A percentile compares a stretch with the other conserved stretches of the same genome.
phyloP scores from a whole-genome alignment of 2,329 filamentous ascomycete species.

The Penicillium sp. region DNA sequence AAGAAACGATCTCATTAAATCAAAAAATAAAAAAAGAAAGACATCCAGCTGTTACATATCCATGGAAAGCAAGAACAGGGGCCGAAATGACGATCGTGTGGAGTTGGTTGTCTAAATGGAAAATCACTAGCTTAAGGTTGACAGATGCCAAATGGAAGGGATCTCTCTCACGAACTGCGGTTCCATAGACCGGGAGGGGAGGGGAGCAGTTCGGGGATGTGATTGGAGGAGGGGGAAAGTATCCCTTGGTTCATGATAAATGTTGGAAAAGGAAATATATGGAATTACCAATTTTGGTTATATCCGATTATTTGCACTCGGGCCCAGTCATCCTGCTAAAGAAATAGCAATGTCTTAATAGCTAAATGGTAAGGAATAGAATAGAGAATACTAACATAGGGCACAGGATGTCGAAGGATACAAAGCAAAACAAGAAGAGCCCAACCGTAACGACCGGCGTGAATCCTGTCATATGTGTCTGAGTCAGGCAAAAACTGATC shows the following conservation, averaged over 20 bases:
- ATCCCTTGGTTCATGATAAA: neutral
- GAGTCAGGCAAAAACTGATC: conserved; percentile 24
- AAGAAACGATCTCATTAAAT: conserved; percentile 7
- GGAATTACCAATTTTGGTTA: neutral
- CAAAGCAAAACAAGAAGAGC: neutral
- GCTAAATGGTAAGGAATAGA: too few relatives aligned
- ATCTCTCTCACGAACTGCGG: conserved; percentile 12
- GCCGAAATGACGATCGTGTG: conserved; percentile 31
- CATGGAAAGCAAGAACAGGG: conserved; percentile 31
- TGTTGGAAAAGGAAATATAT: neutral
- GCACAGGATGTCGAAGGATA: neutral
- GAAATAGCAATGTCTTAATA: too few relatives aligned
- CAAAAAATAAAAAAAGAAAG: conserved; percentile 12
- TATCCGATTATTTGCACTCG: too few relatives aligned
- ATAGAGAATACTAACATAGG: too few relatives aligned
- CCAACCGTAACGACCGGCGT: neutral
- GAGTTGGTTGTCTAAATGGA: conserved; percentile 3
- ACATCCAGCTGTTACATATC: conserved; percentile 22
- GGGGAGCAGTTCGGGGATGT: neutral
- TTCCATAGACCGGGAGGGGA: conserved; percentile 1
- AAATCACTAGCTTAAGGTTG: conserved; percentile 17
- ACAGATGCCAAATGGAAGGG: conserved; percentile 17
- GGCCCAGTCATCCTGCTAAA: too few relatives aligned
- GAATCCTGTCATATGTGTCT: conserved; percentile 19
- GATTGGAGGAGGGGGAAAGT: neutral